Evolutionary conservation across 176 grass and related monocot genomes (phyloP).

Genomic region (Alopecurus myosuroides): DNA sequence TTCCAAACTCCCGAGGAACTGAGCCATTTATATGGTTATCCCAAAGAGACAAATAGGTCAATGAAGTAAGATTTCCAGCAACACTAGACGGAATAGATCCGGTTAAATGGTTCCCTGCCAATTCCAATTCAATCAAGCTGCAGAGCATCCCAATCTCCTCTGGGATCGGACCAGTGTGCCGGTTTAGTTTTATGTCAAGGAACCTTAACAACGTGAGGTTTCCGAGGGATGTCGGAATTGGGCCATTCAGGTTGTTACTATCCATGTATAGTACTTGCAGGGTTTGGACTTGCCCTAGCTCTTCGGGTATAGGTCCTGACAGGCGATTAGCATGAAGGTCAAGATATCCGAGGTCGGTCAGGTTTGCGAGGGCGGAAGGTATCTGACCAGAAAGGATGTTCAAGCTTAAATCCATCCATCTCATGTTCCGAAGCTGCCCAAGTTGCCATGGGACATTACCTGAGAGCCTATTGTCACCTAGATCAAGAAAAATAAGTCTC

Average conservation of each 20-base stretch:
- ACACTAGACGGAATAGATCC: not conserved
- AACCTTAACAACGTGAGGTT: not conserved
- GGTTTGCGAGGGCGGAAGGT: slow-evolving; percentile 6
- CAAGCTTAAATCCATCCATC: not conserved
- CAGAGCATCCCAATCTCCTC: not conserved
- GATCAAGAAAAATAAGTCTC: not conserved
- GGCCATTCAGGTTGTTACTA: not conserved
- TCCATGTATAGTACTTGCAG: not conserved
- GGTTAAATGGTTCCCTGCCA: not conserved
- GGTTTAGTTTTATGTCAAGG: not conserved
- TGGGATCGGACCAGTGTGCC: not conserved
- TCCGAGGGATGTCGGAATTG: not conserved
- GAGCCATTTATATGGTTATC: not conserved
- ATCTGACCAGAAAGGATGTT: not conserved
- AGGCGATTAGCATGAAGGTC: not conserved
- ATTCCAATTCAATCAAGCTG: not conserved
- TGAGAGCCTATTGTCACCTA: not conserved
- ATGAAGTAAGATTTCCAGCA: not conserved
- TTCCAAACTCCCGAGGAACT: not conserved
- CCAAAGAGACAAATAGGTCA: not conserved
- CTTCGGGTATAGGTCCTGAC: not conserved
- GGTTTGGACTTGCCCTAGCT: not conserved
- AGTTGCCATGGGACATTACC: not conserved
- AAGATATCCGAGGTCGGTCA: not conserved
- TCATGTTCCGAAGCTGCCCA: not conserved